Evolutionary conservation across 23 red algal genomes (phyloP).

Genomic region (Gracilaria vermiculophylla): DNA sequence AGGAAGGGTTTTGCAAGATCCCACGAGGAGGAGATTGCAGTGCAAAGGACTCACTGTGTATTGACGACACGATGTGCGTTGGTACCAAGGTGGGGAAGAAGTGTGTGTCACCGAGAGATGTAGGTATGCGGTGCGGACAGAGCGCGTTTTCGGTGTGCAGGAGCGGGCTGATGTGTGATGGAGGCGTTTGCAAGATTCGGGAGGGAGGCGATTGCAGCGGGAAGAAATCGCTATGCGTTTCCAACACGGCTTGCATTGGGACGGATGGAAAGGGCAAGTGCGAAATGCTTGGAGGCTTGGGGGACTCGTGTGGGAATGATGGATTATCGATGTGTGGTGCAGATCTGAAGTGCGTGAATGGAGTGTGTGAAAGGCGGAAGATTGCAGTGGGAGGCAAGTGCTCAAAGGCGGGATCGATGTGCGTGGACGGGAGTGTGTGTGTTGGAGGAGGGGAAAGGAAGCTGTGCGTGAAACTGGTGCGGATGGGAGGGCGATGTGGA

Average conservation of each 20-base stretch:
- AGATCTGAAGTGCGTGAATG: constrained; percentile 14
- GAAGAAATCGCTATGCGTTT: neutral
- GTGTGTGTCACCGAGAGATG: constrained; percentile 7
- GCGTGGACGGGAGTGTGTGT: constrained; percentile 12
- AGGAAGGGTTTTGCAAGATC: constrained; percentile 24
- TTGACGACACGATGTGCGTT: neutral
- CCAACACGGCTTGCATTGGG: constrained; percentile 2
- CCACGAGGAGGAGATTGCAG: neutral
- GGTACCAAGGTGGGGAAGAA: constrained; percentile 2
- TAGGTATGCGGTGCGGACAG: constrained; percentile 10
- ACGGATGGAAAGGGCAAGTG: neutral
- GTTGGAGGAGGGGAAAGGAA: neutral
- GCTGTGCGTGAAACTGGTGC: constrained; percentile 31
- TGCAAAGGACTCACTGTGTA: neutral
- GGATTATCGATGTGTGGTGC: neutral
- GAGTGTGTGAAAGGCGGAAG: neutral
- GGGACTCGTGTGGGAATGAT: neutral
- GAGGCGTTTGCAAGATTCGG: neutral
- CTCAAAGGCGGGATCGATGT: neutral
- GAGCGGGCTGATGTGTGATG: constrained; percentile 16
- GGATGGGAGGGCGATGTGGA: neutral
- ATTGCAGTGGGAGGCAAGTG: neutral
- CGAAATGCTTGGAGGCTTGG: neutral
- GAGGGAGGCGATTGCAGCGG: neutral
- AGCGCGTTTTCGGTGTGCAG: constrained; percentile 35